Conservation (phyloP, 2,329 filamentous ascomycete genomes). For the Stagonosporopsis rhizophila region DNA sequence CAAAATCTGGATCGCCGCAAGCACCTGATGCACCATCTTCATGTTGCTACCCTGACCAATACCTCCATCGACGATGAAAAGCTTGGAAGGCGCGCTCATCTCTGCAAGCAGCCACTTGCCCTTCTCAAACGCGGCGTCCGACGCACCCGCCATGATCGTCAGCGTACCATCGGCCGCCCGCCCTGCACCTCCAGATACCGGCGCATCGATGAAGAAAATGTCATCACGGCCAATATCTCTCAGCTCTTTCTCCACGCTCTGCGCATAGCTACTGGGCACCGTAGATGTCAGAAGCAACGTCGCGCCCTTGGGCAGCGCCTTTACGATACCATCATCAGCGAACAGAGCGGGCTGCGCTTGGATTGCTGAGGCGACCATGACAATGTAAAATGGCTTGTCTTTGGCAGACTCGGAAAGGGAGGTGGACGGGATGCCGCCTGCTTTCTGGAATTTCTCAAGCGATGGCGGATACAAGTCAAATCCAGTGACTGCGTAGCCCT, state of each 20-base stretch:
- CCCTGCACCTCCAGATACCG: constrained; percentile 74
- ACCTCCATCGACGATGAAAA: constrained; percentile 62
- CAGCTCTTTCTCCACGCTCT: constrained; percentile 66
- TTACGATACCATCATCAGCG: constrained; percentile 60
- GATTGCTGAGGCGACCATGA: constrained; percentile 77
- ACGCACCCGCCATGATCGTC: constrained; percentile 75
- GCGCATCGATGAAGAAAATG: constrained; percentile 72
- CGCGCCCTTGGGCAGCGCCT: constrained; percentile 62
- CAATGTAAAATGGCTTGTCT: constrained; percentile 67
- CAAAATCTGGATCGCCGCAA: constrained; percentile 66
- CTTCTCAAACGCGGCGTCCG: constrained; percentile 63
- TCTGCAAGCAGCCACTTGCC: constrained; percentile 66
- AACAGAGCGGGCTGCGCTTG: constrained; percentile 73
- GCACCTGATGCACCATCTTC: constrained; percentile 65
- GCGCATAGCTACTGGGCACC: constrained; percentile 70
- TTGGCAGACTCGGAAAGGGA: constrained; percentile 68
- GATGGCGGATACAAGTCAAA: constrained; percentile 75
- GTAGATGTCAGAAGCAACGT: constrained; percentile 74
- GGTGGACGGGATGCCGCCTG: constrained; percentile 66
- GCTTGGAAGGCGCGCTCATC: constrained; percentile 67
- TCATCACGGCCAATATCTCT: constrained; percentile 64
- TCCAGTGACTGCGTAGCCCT: constrained; percentile 71
- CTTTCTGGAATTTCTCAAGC: constrained; percentile 68
- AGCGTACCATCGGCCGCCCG: constrained; percentile 75
- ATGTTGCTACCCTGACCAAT: constrained; percentile 63